These are phyloP conservation scores for Gonium pectorale DNA, from an alignment of 139 green algal genomes.

Conservation along the genomic window DNA sequence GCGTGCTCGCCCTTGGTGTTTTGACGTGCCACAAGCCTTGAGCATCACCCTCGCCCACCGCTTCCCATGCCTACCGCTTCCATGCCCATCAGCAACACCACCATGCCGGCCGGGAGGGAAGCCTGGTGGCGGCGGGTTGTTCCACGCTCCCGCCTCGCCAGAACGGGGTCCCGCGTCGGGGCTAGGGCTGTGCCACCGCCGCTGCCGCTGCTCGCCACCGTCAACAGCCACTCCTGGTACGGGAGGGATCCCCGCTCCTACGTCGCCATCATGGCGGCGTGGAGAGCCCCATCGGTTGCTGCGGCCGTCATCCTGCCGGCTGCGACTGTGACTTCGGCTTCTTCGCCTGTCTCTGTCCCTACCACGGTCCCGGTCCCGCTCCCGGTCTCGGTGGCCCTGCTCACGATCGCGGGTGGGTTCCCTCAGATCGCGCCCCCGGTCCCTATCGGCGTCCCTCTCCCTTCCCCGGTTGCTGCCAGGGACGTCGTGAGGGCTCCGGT, in stretches of 20 bases:
- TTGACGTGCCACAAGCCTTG: neutral
- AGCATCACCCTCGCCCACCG: neutral
- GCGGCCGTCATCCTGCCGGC: neutral
- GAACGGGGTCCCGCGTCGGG: neutral
- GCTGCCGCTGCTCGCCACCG: neutral
- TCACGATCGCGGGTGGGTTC: neutral
- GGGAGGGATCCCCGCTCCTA: neutral
- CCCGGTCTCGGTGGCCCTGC: neutral
- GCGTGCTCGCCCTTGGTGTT: neutral
- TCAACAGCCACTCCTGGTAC: neutral
- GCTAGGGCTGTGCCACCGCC: slow-evolving; percentile 27
- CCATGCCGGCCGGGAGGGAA: too few relatives aligned
- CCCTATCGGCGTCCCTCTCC: neutral
- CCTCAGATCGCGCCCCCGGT: neutral
- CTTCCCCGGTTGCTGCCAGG: neutral
- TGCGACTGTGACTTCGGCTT: slow-evolving; percentile 20
- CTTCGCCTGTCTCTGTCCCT: neutral
- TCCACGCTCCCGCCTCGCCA: neutral
- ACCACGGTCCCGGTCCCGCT: neutral
- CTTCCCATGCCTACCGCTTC: neutral
- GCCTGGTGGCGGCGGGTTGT: neutral
- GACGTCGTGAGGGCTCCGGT: neutral
- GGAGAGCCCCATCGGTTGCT: slow-evolving; percentile 8
- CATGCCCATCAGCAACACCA: neutral
- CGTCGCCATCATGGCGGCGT: neutral